Conservation (phyloP, 2,329 filamentous ascomycete genomes). For the Fusarium scirpi region DNA sequence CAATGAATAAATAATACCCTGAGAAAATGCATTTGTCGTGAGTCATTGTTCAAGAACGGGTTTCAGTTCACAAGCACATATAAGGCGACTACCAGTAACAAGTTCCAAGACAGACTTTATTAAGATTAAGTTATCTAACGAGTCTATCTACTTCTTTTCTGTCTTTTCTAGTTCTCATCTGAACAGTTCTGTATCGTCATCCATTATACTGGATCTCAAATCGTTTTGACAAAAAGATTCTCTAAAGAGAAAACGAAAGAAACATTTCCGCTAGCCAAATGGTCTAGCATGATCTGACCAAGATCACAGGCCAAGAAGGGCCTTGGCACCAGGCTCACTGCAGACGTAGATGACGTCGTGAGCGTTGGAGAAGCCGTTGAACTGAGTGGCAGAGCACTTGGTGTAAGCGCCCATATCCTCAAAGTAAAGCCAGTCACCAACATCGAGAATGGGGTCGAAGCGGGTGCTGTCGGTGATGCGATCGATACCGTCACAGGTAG, state of each 20-base stretch:
- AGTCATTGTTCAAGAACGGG: not conserved
- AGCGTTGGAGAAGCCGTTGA: constrained; percentile 95
- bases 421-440: constrained; percentile 99
- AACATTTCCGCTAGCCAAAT: constrained; percentile 12
- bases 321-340: constrained; percentile 88
- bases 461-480: constrained; percentile 86
- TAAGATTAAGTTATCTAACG: not conserved
- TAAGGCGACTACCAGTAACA: not conserved
- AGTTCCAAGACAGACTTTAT: not conserved
- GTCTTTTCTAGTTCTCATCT: not conserved
- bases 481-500: constrained; percentile 97
- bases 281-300: not conserved
- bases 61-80: not conserved
- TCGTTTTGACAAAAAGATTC: constrained; percentile 25
- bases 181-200: not conserved
- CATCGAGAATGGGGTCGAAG: constrained; percentile 82
- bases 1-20: not conserved
- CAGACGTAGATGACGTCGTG: constrained; percentile 96
- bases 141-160: constrained; percentile 28
- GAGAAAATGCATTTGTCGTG: not conserved
- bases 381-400: constrained; percentile 95
- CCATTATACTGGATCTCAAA: constrained; percentile 9
- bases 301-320: constrained; percentile 65
- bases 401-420: constrained; percentile 99
- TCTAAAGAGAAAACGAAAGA: constrained; percentile 36